Evolutionary conservation across 2,329 filamentous ascomycete genomes (phyloP).

Genomic region (Pestalotiopsis sp.): DNA sequence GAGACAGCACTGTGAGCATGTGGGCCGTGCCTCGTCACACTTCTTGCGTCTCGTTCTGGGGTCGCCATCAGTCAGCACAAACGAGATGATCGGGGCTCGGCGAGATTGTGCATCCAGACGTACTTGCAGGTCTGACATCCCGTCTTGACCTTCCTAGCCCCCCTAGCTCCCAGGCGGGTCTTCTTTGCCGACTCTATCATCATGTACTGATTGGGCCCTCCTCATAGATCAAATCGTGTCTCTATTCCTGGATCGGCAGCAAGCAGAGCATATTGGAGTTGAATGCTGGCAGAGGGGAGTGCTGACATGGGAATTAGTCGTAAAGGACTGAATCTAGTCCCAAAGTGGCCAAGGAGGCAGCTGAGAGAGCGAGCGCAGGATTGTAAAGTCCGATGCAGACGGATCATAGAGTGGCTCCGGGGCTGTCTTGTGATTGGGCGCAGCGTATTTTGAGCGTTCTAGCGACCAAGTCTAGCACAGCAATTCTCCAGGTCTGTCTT

Average conservation of each 20-base stretch:
- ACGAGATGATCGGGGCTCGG: not conserved
- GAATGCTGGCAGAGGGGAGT: not conserved
- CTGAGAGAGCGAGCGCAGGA: not conserved
- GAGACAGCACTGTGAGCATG: not conserved
- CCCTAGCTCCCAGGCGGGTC: not conserved
- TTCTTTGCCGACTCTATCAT: not conserved
- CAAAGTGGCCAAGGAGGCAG: not conserved
- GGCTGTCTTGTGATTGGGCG: not conserved
- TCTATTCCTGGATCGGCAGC: not conserved
- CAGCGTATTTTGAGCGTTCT: not conserved
- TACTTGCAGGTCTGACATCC: conserved; percentile 10
- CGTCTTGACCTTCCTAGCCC: not conserved
- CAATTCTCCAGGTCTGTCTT: not conserved
- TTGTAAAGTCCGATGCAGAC: not conserved
- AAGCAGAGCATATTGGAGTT: not conserved
- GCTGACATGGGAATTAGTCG: not conserved
- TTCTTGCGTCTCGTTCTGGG: conserved; percentile 4
- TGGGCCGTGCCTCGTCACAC: conserved; percentile 1
- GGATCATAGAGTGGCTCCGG: not conserved
- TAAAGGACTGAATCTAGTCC: not conserved
- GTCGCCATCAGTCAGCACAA: not conserved
- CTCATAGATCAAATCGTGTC: not conserved
- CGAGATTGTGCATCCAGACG: not conserved
- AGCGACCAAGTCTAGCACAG: not conserved
- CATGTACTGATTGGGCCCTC: not conserved